Evolutionary conservation across 106 monocot genomes (phyloP).

Genomic region (Cymbidium sinense): DNA sequence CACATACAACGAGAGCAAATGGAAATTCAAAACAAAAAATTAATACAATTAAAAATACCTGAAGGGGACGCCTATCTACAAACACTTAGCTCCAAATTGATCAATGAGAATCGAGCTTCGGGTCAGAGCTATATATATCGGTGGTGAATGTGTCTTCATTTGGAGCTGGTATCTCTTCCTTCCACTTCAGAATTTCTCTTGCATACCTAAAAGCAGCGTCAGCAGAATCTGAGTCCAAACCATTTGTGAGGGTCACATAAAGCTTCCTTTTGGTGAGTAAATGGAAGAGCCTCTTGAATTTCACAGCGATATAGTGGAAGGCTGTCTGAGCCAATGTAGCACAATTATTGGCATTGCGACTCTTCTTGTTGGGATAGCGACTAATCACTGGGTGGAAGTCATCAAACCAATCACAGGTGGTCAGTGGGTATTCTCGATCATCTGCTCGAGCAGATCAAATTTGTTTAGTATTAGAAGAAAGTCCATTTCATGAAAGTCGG

Average conservation of each 20-base stretch:
- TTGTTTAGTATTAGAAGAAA: conserved; percentile 86
- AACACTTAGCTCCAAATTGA: not conserved
- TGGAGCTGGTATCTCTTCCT: conserved; percentile 42
- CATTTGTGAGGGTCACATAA: conserved; percentile 47
- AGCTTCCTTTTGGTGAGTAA: conserved; percentile 55
- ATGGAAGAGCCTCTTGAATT: conserved; percentile 68
- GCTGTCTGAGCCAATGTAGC: conserved; percentile 49
- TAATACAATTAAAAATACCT: not conserved
- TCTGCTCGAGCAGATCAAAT: conserved; percentile 73
- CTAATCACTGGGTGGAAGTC: conserved; percentile 72
- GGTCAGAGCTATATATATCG: conserved; percentile 48
- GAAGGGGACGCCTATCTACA: conserved; percentile 22
- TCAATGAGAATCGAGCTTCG: conserved; percentile 45
- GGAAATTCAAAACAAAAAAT: conserved; percentile 12
- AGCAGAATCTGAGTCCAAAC: conserved; percentile 49
- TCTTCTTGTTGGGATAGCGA: conserved; percentile 13
- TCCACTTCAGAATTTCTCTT: conserved; percentile 83
- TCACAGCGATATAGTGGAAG: conserved; percentile 63
- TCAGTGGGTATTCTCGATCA: conserved; percentile 48
- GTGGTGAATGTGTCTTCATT: conserved; percentile 4
- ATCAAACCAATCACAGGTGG: conserved; percentile 71
- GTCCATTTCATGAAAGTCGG: conserved; percentile 49
- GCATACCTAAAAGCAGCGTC: conserved; percentile 54
- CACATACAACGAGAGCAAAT: not conserved
- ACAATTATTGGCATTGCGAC: conserved; percentile 11